These are phyloP conservation scores for Tetradesmus lagerheimii DNA, from an alignment of 139 green algal genomes.

Conservation along the genomic window DNA sequence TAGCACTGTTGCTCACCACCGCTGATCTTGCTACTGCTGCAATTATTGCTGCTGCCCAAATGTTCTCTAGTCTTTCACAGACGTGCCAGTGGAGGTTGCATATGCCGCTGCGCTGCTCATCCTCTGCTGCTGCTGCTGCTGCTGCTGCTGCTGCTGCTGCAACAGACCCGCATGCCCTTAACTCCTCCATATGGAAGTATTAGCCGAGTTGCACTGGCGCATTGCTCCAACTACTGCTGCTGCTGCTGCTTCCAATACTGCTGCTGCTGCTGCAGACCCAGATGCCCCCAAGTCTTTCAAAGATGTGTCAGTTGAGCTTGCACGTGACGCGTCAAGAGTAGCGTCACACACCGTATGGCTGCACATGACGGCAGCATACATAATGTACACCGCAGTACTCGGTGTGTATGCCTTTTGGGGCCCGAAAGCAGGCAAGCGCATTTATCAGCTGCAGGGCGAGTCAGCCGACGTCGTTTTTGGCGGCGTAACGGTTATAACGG, in stretches of 20 bases:
- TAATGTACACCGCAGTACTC: constrained; percentile 84
- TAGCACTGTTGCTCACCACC: not conserved
- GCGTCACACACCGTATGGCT: constrained; percentile 68
- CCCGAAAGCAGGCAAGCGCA: constrained; percentile 57
- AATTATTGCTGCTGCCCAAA: constrained; percentile 26
- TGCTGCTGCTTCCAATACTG: not conserved
- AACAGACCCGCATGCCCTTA: too few species aligned
- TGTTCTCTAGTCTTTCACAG: not conserved
- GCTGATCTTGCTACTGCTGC: not conserved
- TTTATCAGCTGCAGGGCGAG: constrained; percentile 54
- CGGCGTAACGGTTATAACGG: constrained; percentile 88
- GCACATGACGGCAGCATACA: constrained; percentile 59
- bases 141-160: not conserved
- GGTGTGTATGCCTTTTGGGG: constrained; percentile 78
- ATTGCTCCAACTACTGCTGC: not conserved
- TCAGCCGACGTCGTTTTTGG: constrained; percentile 90
- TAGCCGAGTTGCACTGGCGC: not conserved
- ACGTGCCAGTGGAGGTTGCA: constrained; percentile 42
- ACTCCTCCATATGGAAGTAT: too few species aligned
- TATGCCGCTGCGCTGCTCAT: too few species aligned
- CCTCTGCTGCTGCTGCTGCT: not conserved
- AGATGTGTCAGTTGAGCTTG: constrained; percentile 44
- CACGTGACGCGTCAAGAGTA: constrained; percentile 56
- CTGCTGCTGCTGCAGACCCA: constrained; percentile 22
- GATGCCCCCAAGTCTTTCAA: constrained; percentile 14